These are phyloP conservation scores for Mikania micrantha DNA, from an alignment of 129 eudicot genomes.

Conservation along the genomic window DNA sequence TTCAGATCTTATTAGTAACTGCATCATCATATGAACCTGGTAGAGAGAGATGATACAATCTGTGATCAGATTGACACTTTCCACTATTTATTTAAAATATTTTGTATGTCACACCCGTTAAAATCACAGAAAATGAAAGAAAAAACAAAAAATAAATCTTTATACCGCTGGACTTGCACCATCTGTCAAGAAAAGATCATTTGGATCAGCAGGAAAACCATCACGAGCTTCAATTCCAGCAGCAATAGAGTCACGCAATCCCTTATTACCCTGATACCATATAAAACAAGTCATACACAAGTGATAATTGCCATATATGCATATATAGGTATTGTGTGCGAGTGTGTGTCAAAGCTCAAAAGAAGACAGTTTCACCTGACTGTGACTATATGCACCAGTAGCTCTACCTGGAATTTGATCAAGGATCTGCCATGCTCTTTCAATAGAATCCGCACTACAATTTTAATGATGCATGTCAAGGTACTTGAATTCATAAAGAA, in stretches of 20 bases:
- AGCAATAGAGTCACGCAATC: slow-evolving; percentile 89
- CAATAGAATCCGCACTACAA: slow-evolving; percentile 83
- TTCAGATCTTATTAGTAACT: slow-evolving; percentile 73
- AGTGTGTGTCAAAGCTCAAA: neutral
- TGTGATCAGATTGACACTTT: neutral
- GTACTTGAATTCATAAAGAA: neutral
- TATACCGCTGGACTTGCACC: slow-evolving; percentile 99
- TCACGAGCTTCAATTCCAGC: slow-evolving; percentile 99
- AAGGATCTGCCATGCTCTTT: slow-evolving; percentile 87
- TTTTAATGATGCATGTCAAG: neutral
- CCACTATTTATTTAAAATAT: neutral
- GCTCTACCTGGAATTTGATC: slow-evolving; percentile 99
- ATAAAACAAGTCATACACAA: slow-evolving; percentile 12
- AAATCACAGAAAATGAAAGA: neutral
- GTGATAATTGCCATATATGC: no score
- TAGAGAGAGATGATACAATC: slow-evolving; percentile 9
- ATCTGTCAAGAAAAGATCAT: slow-evolving; percentile 94
- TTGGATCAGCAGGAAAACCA: slow-evolving; percentile 86
- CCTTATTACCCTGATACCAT: slow-evolving; percentile 74
- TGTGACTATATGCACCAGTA: slow-evolving; percentile 98
- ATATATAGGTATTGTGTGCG: no score
- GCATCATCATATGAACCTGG: slow-evolving; percentile 62
- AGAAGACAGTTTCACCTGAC: slow-evolving; percentile 56
- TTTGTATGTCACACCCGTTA: neutral
- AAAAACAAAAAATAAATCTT: neutral